These are phyloP conservation scores for Eucalyptus regnans DNA, from an alignment of 345 rosid species.

Conservation along the genomic window DNA sequence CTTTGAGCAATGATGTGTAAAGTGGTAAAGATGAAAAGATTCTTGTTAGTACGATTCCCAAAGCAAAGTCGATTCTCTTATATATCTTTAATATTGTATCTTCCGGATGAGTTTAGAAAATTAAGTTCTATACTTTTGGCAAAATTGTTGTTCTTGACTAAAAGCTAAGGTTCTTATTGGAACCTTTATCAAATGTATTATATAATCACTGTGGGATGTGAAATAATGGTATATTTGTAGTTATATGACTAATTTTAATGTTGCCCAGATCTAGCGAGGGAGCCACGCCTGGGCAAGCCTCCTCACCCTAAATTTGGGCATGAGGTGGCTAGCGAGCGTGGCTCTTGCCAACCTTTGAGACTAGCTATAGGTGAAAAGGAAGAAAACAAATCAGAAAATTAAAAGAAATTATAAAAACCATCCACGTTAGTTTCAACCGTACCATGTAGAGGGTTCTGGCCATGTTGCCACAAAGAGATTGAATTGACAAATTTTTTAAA, in stretches of 20 bases:
- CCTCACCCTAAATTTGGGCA: not conserved
- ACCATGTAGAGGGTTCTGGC: not conserved
- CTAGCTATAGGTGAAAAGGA: accelerated
- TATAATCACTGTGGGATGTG: not conserved
- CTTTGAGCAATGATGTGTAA: not conserved
- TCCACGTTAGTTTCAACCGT: accelerated
- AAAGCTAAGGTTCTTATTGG: not conserved
- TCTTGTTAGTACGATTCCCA: not conserved
- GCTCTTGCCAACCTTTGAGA: not conserved
- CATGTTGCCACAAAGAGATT: not conserved
- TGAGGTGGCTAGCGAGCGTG: not conserved
- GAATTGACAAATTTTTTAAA: not conserved
- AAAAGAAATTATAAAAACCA: not conserved
- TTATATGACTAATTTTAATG: not conserved
- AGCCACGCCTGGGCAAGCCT: not conserved
- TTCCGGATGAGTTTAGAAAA: not conserved
- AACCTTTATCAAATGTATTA: not conserved
- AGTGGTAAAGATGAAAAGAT: not conserved
- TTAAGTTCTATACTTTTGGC: not conserved
- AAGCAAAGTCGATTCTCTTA: not conserved
- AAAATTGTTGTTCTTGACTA: not conserved
- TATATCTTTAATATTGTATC: not conserved
- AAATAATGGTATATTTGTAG: not conserved
- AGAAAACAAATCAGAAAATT: not conserved
- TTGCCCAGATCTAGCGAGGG: not conserved